Evolutionary conservation across 306 rosid species (phyloP).

Genomic region (Cucumis hystrix): DNA sequence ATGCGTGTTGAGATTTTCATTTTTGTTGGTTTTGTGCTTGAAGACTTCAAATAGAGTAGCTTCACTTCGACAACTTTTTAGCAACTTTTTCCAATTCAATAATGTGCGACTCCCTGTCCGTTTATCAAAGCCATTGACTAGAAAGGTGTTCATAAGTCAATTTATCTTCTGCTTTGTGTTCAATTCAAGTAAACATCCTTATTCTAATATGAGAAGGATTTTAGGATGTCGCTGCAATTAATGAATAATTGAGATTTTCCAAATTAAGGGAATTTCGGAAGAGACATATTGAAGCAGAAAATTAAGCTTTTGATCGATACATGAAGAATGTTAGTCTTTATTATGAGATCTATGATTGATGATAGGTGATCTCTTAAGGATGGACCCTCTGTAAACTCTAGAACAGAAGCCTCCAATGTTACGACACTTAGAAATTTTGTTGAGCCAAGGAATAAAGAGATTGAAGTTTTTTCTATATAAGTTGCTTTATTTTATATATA

Average conservation of each 20-base stretch:
- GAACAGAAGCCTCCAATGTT: constrained; percentile 15
- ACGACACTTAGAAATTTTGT: too few relatives aligned
- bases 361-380: constrained; percentile 10
- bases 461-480: too few relatives aligned
- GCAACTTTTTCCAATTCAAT: constrained; percentile 79
- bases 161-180: not conserved
- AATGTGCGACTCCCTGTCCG: constrained; percentile 59
- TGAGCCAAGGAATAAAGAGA: too few relatives aligned
- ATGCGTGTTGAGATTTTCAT: constrained; percentile 10
- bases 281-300: constrained; percentile 55
- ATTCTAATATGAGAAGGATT: constrained; percentile 24
- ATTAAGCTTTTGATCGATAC: constrained; percentile 81
- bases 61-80: constrained; percentile 77
- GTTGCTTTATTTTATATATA: too few relatives aligned
- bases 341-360: constrained; percentile 34
- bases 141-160: constrained; percentile 45
- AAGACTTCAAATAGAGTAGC: constrained; percentile 65
- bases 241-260: constrained; percentile 80
- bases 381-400: constrained; percentile 21
- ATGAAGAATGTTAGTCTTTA: constrained; percentile 66
- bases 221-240: constrained; percentile 79
- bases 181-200: not conserved
- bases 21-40: constrained; percentile 24
- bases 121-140: constrained; percentile 71
- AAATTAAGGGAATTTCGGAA: constrained; percentile 72